Evolutionary conservation across 768 basidiomycete genomes (phyloP).

Genomic region (Pisolithus orientalis): DNA sequence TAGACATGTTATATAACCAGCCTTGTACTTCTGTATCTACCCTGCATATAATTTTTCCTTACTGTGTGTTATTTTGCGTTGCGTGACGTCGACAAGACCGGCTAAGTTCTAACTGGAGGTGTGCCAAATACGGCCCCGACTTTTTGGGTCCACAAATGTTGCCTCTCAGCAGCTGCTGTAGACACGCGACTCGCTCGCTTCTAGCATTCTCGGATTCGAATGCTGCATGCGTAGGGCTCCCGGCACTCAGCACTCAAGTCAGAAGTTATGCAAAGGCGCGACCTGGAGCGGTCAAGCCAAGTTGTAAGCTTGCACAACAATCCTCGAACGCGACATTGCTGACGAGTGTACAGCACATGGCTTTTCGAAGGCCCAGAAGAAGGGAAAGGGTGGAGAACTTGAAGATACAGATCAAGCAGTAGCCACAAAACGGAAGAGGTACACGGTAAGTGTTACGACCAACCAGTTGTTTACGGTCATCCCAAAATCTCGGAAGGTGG

Average conservation of each 20-base stretch:
- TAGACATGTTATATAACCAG: too few species aligned
- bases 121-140: too few species aligned
- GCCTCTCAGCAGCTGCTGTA: background rate
- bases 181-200: background rate
- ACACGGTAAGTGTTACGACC: slow-evolving; percentile 16
- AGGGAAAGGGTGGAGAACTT: background rate
- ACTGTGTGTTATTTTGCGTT: too few species aligned
- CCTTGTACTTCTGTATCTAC: too few species aligned
- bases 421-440: slow-evolving; percentile 17
- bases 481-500: too few species aligned
- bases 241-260: background rate
- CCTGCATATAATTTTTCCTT: too few species aligned
- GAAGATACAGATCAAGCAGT: slow-evolving; percentile 16
- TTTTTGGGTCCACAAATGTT: background rate
- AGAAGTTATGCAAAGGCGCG: background rate
- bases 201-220: background rate
- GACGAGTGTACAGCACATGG: background rate
- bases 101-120: too few species aligned
- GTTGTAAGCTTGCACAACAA: slow-evolving; percentile 10
- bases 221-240: background rate
- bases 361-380: background rate
- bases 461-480: too few species aligned
- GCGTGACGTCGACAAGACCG: too few species aligned
- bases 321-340: background rate
- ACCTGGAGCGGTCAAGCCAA: slow-evolving; percentile 9